These are phyloP conservation scores for Herpetomonas muscarum DNA, from an alignment of 208 protist genomes.

Conservation along the genomic window DNA sequence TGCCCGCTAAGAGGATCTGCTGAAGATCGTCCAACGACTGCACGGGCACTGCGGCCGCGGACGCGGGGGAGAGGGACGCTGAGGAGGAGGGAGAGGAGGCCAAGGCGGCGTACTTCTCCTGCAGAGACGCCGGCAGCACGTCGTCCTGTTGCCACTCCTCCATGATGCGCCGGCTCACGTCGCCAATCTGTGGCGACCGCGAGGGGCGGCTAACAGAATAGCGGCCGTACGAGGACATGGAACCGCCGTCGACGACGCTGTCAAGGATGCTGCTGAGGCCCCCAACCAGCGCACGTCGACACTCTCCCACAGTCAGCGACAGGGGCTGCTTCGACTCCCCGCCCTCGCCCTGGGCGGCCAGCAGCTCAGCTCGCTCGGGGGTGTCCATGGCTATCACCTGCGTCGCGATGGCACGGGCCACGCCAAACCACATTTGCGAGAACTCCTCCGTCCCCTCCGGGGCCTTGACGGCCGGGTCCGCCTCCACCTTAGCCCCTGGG, in stretches of 20 bases:
- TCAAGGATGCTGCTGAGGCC: constrained; percentile 23
- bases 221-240: constrained; percentile 9
- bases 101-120: constrained; percentile 22
- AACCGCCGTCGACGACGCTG: constrained; percentile 21
- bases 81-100: not conserved
- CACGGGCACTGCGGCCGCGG: not conserved
- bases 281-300: constrained; percentile 17
- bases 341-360: not conserved
- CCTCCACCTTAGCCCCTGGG: constrained; percentile 6
- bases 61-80: not conserved
- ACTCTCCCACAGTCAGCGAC: constrained; percentile 11
- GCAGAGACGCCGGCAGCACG: constrained; percentile 13
- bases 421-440: constrained; percentile 33
- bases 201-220: constrained; percentile 17
- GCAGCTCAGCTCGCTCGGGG: constrained; percentile 7
- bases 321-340: not conserved
- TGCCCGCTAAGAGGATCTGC: constrained; percentile 14
- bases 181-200: constrained; percentile 14
- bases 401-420: constrained; percentile 23
- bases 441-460: constrained; percentile 29
- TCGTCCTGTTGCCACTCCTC: constrained; percentile 17
- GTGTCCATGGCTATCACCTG: constrained; percentile 16
- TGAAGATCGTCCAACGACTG: constrained; percentile 20
- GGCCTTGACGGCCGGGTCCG: constrained; percentile 4
- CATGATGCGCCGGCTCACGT: constrained; percentile 30